Evolutionary conservation across 805 yeast genomes (phyloP).

Genomic region (Starmerella apicola): DNA sequence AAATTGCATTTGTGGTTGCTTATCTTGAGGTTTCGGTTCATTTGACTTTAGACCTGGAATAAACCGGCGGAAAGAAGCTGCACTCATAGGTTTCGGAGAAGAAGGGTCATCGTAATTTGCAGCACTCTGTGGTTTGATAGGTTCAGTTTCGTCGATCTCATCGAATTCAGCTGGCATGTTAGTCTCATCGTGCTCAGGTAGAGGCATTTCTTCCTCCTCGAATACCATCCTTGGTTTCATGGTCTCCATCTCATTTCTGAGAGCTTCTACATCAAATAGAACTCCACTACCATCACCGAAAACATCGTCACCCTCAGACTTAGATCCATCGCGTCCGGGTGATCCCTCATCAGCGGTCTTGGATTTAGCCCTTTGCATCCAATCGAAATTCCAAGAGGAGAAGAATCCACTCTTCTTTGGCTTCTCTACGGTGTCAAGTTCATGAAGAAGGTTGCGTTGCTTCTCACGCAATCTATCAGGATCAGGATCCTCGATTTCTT

Average conservation of each 20-base stretch:
- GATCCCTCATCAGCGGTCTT: not conserved
- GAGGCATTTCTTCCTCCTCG: conserved; percentile 16
- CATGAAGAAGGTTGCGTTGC: conserved; percentile 67
- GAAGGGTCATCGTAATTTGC: conserved; percentile 13
- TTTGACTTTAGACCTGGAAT: too few species aligned
- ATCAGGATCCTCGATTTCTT: conserved; percentile 93
- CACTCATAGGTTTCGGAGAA: conserved; percentile 1
- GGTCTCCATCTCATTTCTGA: conserved; percentile 27
- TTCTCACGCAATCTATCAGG: conserved; percentile 67
- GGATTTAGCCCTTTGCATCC: conserved; percentile 39
- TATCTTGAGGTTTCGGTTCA: not conserved
- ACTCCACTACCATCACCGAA: conserved; percentile 23
- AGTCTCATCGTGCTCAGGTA: conserved; percentile 7
- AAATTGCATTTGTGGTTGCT: conserved; percentile 7
- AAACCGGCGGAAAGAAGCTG: too few species aligned
- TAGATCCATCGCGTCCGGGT: too few species aligned
- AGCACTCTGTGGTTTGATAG: conserved; percentile 8
- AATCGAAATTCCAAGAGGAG: conserved; percentile 33
- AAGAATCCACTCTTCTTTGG: conserved; percentile 28
- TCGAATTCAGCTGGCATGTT: conserved; percentile 6
- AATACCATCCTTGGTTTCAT: conserved; percentile 24
- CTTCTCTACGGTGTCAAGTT: conserved; percentile 35
- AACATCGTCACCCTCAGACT: conserved; percentile 26
- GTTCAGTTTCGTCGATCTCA: conserved; percentile 8
- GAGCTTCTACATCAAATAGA: conserved; percentile 32